Evolutionary conservation across 148 eudicot genomes (phyloP), one percentile per base, ranked within the genome.

Genomic region (Drosera capensis): DNA sequence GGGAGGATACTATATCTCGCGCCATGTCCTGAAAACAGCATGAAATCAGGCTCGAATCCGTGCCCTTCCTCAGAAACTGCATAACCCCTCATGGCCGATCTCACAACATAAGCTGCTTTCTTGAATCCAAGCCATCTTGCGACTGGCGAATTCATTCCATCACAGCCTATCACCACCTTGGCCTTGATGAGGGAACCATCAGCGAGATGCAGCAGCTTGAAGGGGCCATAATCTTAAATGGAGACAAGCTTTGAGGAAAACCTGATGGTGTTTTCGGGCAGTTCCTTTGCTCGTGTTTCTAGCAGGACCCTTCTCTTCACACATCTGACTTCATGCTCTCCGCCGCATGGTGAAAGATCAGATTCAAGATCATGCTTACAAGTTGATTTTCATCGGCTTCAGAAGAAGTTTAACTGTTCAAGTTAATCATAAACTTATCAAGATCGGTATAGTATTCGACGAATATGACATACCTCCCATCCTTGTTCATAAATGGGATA

Each of bases 161-260:
- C 57, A 14, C 64, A 59, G 19, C 64, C 64, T 35, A 51, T 59
- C 57, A 59, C 20, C 7, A 59, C 45, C 63, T 59, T 29, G n/a
- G 75, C 20, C 56, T 65, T 65, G 2, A 70, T 1, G 19, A 53
- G 15, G n/a, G 70, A 30, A 20, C 75, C 75, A 60, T 70, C 70
- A 17, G 57, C 67, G 21, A 70, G 64, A 54, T 65, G 70, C 11
- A 70, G 37, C 34, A 62, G 22, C 50, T 70, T 70, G 41, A 36
- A 41, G 19, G 7, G 24, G 41, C 46, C 58, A 1, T 51, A 47
- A 12, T 54, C 65, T 17, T 70, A 56, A 20, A 70, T 59, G 11
- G 45, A 39, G 13, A 60, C 66, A 51, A 70, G 51, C 61, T 64
- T 64, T 37, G 74, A 60, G n/a, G 74, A 70, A 45, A 43, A 70